Evolutionary conservation across 108 stramenopile species (phyloP).

Genomic region (Discostella pseudostelligera): DNA sequence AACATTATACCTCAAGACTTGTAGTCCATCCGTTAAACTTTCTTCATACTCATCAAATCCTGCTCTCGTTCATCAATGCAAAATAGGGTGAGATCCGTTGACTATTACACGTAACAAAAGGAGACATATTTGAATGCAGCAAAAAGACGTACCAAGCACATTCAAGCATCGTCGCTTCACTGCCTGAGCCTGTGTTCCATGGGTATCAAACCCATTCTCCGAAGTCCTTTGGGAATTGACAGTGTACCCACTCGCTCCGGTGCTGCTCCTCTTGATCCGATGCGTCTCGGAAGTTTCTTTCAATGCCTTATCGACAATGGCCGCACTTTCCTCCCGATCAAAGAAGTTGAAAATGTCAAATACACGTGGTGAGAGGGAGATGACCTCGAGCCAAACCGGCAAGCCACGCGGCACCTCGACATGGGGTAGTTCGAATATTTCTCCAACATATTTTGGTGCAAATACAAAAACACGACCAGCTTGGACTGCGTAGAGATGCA

Average conservation of each 20-base stretch:
- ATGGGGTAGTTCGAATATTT: conserved; percentile 78
- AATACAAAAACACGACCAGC: conserved; percentile 88
- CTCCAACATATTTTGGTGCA: conserved; percentile 80
- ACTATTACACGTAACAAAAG: too few relatives aligned
- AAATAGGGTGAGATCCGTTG: too few relatives aligned
- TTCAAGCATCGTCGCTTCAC: conserved; percentile 58
- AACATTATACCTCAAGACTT: conserved; percentile 92
- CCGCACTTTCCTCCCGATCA: conserved; percentile 55
- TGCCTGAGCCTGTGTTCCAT: conserved; percentile 61
- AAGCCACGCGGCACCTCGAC: conserved; percentile 48
- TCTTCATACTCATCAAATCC: conserved; percentile 88
- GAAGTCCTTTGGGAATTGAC: conserved; percentile 66
- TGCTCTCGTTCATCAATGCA: conserved; percentile 35
- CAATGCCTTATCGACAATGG: conserved; percentile 66
- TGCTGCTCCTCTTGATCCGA: conserved; percentile 74
- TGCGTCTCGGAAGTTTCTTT: conserved; percentile 68
- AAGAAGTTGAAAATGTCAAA: conserved; percentile 91
- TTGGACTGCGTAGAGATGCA: conserved; percentile 81
- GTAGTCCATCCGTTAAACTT: conserved; percentile 87
- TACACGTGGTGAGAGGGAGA: conserved; percentile 68
- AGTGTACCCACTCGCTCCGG: conserved; percentile 65
- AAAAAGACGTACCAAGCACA: conserved; percentile 17
- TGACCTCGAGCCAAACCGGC: conserved; percentile 67
- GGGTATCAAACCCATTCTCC: conserved; percentile 89
- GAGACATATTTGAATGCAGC: neutral